These are phyloP conservation scores for Candida nanaspora DNA, from an alignment of 805 yeast species.

Conservation along the genomic window DNA sequence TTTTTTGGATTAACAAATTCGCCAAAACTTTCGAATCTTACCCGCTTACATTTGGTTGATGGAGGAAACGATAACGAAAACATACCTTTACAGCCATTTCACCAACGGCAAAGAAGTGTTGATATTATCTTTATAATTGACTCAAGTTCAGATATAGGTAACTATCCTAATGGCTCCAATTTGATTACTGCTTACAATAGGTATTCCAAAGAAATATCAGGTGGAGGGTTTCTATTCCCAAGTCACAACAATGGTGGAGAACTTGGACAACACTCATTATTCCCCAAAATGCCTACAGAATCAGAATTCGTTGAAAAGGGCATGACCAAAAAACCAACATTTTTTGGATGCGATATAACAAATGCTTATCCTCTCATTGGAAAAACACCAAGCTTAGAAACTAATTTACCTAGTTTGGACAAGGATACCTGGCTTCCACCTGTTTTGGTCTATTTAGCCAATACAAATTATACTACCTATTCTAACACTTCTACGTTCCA, in stretches of 20 bases:
- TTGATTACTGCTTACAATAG: conserved; percentile 32
- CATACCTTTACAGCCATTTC: conserved; percentile 38
- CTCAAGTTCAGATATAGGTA: conserved; percentile 41
- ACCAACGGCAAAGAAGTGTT: conserved; percentile 27
- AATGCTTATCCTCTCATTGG: conserved; percentile 20
- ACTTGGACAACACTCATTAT: too few species aligned
- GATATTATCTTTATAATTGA: conserved; percentile 36
- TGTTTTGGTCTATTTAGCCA: conserved; percentile 44
- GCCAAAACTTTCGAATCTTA: conserved; percentile 15
- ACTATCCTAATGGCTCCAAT: conserved; percentile 56
- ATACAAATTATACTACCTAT: conserved; percentile 30
- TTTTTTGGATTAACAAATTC: conserved; percentile 29
- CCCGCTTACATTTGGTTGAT: conserved; percentile 22
- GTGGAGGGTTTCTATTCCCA: conserved; percentile 2
- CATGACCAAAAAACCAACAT: conserved; percentile 25
- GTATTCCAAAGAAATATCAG: conserved; percentile 7
- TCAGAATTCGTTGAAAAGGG: conserved; percentile 14
- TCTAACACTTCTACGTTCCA: conserved; percentile 59
- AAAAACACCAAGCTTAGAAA: too few species aligned
- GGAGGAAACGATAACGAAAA: conserved; percentile 47
- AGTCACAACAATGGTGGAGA: too few species aligned
- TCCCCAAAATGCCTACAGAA: conserved; percentile 31
- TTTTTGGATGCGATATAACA: conserved; percentile 35
- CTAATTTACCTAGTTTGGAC: too few species aligned
- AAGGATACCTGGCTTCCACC: conserved; percentile 35